Base-by-base conservation (phyloP, 208 protist genomes). In the Trypanosoma lewisi region DNA sequence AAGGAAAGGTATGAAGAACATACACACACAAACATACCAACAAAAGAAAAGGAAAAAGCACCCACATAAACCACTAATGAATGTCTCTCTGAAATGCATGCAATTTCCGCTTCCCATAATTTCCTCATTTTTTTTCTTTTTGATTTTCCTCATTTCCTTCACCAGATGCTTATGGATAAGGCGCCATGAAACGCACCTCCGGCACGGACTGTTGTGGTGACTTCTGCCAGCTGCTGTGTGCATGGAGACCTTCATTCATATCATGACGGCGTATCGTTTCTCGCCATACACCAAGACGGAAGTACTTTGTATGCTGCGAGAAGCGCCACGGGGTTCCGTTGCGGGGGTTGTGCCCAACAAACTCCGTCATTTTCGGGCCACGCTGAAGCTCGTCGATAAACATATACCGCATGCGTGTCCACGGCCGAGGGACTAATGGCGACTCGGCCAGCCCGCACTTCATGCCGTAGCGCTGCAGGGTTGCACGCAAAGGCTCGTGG, bases 371-470 rank as follows among this genome's bases (percentile, higher is more conserved):
- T 68, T 83, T 82, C 5, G 82, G 86, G 8, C 89, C 89, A 3
- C 89, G 82, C 70, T 95, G 89, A 45, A 95, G 76, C 78, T 95
- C 89, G 55, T 95, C 89, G 41, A 95, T 92, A 67, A 92, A 91
- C 83, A 93, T 91, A 70, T 95, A 85, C 16, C 75, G 71, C 89
- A 95, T 93, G 14, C 80, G 74, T 51, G 86, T 93, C 85, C 86
- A 95, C 33, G 89, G 83, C 19, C 89, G 80, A 34, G 80, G 80
- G n/a, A 90, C 86, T 14, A 91, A 65, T 33, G 89, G 89, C 9
- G 87, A 94, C 69, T 93, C 86, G 6, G 89, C 73, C 23, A 93
- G 58, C 7, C 76, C 85, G 53, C 81, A 90, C 72, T 82, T 78
- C 84, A 95, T 89, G 36, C 89, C 89, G 42, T 91, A 91, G 7